Percentiles rank a stretch among this genome's conserved stretches.
These are phyloP conservation scores for Laetiporus sulphureus DNA, from an alignment of 1,284 basidiomycete genomes.

Conservation along the genomic window DNA sequence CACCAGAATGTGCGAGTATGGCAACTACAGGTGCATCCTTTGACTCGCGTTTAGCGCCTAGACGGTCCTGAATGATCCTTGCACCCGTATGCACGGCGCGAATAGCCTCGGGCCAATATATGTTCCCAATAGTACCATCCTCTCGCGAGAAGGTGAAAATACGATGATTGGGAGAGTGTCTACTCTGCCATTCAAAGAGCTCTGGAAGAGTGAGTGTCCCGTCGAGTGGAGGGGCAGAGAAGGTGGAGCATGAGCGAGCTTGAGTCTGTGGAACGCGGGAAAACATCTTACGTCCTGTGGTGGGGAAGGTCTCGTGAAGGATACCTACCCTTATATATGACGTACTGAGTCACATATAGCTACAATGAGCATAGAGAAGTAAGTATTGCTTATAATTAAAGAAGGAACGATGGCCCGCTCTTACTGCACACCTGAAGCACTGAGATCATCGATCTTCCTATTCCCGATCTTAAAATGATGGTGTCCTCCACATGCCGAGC, in stretches of 20 bases:
- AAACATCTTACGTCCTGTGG: not conserved
- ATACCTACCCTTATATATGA: too few species aligned
- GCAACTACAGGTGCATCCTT: conserved; percentile 1
- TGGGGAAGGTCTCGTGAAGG: too few species aligned
- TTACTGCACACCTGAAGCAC: too few species aligned
- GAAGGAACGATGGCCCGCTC: too few species aligned
- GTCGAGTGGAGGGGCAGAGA: conserved; percentile 28
- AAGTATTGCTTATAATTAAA: too few species aligned
- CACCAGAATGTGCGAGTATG: conserved; percentile 1
- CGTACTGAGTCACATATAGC: too few species aligned
- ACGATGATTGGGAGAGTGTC: conserved; percentile 27
- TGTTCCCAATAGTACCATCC: conserved; percentile 13
- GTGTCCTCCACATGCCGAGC: too few species aligned
- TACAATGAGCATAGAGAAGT: too few species aligned
- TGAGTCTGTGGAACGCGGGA: conserved; percentile 3
- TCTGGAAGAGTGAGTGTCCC: conserved; percentile 29
- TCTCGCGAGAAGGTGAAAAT: conserved; percentile 27
- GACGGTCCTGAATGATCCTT: not conserved
- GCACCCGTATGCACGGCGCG: conserved; percentile 7
- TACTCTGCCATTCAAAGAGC: conserved; percentile 29
- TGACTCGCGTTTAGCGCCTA: not conserved
- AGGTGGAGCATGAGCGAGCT: conserved; percentile 18
- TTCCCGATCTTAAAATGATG: too few species aligned
- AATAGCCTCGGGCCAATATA: conserved; percentile 25
- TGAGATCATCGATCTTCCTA: too few species aligned